These are phyloP conservation scores for Corymbia calophylla DNA, from an alignment of 441 rosid species.

Conservation along the genomic window DNA sequence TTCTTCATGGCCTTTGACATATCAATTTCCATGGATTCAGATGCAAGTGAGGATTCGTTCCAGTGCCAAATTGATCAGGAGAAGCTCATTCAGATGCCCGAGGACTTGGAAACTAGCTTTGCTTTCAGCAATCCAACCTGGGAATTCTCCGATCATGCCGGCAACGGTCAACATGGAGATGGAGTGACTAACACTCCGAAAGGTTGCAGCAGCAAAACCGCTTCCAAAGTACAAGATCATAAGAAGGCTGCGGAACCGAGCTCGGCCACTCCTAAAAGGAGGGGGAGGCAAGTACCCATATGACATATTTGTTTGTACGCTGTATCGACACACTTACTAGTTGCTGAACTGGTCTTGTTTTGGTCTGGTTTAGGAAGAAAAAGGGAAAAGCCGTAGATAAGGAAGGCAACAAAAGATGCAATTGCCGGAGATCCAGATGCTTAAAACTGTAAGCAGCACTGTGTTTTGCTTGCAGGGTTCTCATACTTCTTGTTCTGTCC, in stretches of 20 bases:
- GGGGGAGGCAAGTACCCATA: slow-evolving; percentile 17
- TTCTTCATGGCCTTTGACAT: background rate
- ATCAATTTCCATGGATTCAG: background rate
- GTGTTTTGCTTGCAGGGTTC: background rate
- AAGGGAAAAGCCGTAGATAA: slow-evolving; percentile 1
- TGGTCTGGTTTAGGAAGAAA: slow-evolving; percentile 17
- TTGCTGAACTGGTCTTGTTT: background rate
- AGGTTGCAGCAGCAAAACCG: background rate
- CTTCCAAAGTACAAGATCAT: slow-evolving; percentile 1
- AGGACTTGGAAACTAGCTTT: background rate
- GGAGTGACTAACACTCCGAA: background rate
- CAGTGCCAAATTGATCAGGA: background rate
- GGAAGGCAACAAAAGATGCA: slow-evolving; percentile 33
- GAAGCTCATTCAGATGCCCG: background rate
- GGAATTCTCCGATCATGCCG: background rate
- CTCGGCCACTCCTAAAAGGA: slow-evolving; percentile 10
- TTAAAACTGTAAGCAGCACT: slow-evolving; percentile 39
- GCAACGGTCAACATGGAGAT: background rate
- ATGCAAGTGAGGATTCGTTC: background rate
- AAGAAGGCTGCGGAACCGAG: slow-evolving; percentile 4
- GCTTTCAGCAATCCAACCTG: background rate
- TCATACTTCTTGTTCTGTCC: background rate
- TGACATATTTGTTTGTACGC: background rate
- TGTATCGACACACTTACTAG: background rate
- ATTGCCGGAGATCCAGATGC: slow-evolving; percentile 37